Evolutionary conservation across 2,329 filamentous ascomycete species (phyloP), one percentile per base, ranked within the genome.

Genomic region (Fusarium metavorans): DNA sequence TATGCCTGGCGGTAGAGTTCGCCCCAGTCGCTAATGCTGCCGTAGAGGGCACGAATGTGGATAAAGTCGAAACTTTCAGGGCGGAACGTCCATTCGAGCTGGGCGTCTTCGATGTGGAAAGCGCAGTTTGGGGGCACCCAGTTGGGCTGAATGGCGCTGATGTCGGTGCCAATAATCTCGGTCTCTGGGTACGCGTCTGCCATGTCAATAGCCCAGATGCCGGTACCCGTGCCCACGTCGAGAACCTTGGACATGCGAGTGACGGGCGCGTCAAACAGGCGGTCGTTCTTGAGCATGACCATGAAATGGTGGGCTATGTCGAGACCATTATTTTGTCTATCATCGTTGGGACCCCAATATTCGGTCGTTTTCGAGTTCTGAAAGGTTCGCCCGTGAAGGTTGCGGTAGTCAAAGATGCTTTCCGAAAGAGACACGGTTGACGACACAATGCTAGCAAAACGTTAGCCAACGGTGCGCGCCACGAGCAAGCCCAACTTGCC

Each of bases 11-110:
- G 79, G 70, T 92, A 87, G 11, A 93, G 82, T 18, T 86, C 81
- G 27, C 84, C 82, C 83, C 91, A 93, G 72, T 91, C 86, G 3
- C 84, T 81, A 71, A 92, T 88, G 57, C 87, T 86, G 23, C 91
- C 91, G 8, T 85, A 83, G 75, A 93, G 83, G 74, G 89, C 67
- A 3, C 88, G 86, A 4, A 88, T 86, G 80, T 92, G 91, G 68
- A 93, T 87, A 68, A 88, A 87, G 80, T 92, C 90, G 75, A 91
- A 86, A 70, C 84, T 73, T 54, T 86, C 75, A 3, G 80, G 79
- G 20, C 74, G 37, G 43, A 70, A 79, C 3, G 88, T 83, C 89
- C 90, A 92, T 6, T 79, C 72, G 2, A 69, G 58, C 9, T 64
- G 56, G 3, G 64, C 66, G 10, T 71, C 65, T 18, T 71, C 68